Evolutionary conservation across 768 basidiomycete genomes (phyloP), one percentile per base, ranked within the genome.

Genomic region (Coprinopsis marcescibilis): DNA sequence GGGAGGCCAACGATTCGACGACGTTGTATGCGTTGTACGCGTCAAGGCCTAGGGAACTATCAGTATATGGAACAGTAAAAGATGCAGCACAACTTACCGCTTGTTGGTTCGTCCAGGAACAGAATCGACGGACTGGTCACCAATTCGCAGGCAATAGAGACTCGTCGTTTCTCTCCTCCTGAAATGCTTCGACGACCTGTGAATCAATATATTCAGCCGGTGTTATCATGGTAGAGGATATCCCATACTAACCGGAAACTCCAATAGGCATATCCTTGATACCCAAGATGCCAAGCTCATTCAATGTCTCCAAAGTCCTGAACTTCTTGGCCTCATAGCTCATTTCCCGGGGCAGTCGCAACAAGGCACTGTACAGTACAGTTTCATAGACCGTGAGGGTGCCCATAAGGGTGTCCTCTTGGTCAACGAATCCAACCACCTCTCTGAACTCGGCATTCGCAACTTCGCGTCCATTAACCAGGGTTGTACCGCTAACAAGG

Each of bases 311-410:
- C 58, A 96, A 63, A 8, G 91, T 95, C 63, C 95, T 72, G 55
- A 83, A 90, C 65, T 88, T 85, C 76, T 99, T 98, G n/a, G 93
- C 93, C 65, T 85, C 87, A 42, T 83, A 72, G 52, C 89, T 89
- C 95, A 98, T 98, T 54, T 96, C 93, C 55, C 93, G 69, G 12
- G 96, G 96, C 21, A 99, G 64, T 53, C 96, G 68, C 57, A 99
- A 63, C 38, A 98, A 61, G 11, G 96, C 96, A 43, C 89, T 93
- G 60, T 96, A 96, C 44, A 98, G 63, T 14, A 99, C 85, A 0
- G 94, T 97, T 72, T 99, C 96, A 63, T 97, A 98, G 17, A 98
- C 96, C 2, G 95, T 99, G 66, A 98, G 69, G 6, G 95, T 98
- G 59, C 85, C 80, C 88, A 99, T 95, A 52, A 99, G 67, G 8